These are phyloP conservation scores for Agaricus blazei DNA, from an alignment of 768 basidiomycete species.

Conservation along the genomic window DNA sequence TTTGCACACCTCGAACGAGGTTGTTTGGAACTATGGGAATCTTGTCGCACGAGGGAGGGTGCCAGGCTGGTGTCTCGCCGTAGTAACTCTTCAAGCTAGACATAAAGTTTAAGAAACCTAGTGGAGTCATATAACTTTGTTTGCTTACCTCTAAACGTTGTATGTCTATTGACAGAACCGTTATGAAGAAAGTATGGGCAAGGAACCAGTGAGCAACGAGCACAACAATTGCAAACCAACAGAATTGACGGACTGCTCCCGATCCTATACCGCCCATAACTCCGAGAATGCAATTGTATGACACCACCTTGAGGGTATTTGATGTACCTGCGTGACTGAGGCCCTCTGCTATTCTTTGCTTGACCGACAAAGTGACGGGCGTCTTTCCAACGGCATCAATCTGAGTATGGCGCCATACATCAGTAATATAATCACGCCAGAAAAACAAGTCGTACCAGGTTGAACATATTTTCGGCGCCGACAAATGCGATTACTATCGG, in stretches of 20 bases:
- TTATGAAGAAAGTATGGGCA: conserved; percentile 92
- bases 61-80: conserved; percentile 60
- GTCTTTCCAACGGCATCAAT: conserved; percentile 84
- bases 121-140: background rate
- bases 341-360: conserved; percentile 88
- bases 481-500: conserved; percentile 94
- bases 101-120: conserved; percentile 9
- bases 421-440: conserved; percentile 17
- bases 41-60: conserved; percentile 32
- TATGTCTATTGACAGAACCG: conserved; percentile 93
- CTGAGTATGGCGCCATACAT: conserved; percentile 32
- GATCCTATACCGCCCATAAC: conserved; percentile 68
- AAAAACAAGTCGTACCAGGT: conserved; percentile 52
- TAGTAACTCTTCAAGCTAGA: conserved; percentile 79
- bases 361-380: conserved; percentile 81
- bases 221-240: conserved; percentile 89
- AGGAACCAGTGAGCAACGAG: conserved; percentile 97
- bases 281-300: conserved; percentile 79
- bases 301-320: conserved; percentile 87
- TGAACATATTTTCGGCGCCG: conserved; percentile 97
- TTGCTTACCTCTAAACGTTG: conserved; percentile 76
- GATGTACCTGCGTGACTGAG: conserved; percentile 86
- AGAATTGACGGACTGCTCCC: conserved; percentile 88
- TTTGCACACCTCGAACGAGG: conserved; percentile 41
- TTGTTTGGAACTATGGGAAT: conserved; percentile 25